Base-by-base conservation (phyloP, 148 eudicot species). In the Silene conica region DNA sequence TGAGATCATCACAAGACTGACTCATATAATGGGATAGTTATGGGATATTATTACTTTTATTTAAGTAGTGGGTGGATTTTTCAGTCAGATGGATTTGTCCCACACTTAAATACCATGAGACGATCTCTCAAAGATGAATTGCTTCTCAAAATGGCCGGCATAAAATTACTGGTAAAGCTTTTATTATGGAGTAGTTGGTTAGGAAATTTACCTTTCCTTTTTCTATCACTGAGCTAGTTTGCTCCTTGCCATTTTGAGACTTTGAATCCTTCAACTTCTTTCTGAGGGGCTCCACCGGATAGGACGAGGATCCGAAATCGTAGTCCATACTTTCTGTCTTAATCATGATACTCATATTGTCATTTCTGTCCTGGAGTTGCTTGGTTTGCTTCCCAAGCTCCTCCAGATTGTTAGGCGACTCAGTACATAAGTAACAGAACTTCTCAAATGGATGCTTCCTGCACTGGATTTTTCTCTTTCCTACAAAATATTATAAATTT, bases 341-440 rank as follows among this genome's bases (percentile, higher is more conserved):
- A 21, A 78, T 28, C 25, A 9, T 8, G 22, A 64, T 19, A 22
- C 5, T 66, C 38, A 31, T 55, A 19, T 56, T 13, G 56, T 28
- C 34, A 31, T 31, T 31, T 31, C 34, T 31, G 4, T 58, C 67
- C 18, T 18, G 60, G 26, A 41, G 64, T 34, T 38, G 63, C 64
- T 71, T 56, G 20, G 56, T 72, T 77, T 56, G 66, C 58, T 63
- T 72, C 34, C 48, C 57, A 31, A 64, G 71, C 71, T 72, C 71
- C 71, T 43, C 66, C 67, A 60, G 61, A 54, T 72, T 74, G 72
- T 25, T 23, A 19, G 23, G 67, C 76, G 54, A 0, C 43, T 56
- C 46, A 22, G 12, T 13, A 31, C 57, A 31, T 5, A 31, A 31
- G 34, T 31, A 31, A 31, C 34, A 28, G 12, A 66, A 19, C 62